Evolutionary conservation across 352 stramenopile species (phyloP), one percentile per base, ranked within the genome.

Genomic region (Globisporangium heterothallicum): DNA sequence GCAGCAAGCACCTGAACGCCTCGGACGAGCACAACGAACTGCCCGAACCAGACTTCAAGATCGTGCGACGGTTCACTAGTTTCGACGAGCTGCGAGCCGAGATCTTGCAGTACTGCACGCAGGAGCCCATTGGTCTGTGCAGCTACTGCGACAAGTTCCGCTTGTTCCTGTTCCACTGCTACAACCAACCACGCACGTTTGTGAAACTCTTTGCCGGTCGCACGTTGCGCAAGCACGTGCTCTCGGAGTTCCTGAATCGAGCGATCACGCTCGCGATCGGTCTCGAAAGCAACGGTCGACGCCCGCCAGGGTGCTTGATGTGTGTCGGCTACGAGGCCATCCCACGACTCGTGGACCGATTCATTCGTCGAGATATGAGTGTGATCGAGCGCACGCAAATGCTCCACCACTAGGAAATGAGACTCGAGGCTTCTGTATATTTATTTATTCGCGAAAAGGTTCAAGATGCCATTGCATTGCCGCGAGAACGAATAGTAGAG

Each of bases 161-260:
- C 18, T 40, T 64, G 2, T 68, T 70, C 58, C 59, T 72, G 50
- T 58, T 63, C 25, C 58, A 53, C 42, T 72, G 58, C 40, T 65
- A 66, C 42, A 32, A 36, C 5, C 65, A 53, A 25, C 45, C 35
- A 25, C 22, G 36, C 35, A 26, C 18, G 1, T 44, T 54, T n/a
- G 48, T 34, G 6, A 54, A 54, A 36, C 16, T 45, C 24, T 54
- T 34, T 12, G 24, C 25, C 7, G 43, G 30, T 18, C 16, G 42
- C 7, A 14, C 35, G 24, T 26, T 54, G 24, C 48, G 48, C 34
- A 43, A 44, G 16, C 26, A 44, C 6, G 13, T 54, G 22, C 48
- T 54, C 13, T 24, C 34, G n/a, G 34, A 32, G 34, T 54, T 54
- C n/a, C n/a, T 54, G 21, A 41, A 36, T 12, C 48, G 36, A 1